Base-by-base conservation (phyloP, 164 flowering plant species). In the Cinnamomum micranthum region DNA sequence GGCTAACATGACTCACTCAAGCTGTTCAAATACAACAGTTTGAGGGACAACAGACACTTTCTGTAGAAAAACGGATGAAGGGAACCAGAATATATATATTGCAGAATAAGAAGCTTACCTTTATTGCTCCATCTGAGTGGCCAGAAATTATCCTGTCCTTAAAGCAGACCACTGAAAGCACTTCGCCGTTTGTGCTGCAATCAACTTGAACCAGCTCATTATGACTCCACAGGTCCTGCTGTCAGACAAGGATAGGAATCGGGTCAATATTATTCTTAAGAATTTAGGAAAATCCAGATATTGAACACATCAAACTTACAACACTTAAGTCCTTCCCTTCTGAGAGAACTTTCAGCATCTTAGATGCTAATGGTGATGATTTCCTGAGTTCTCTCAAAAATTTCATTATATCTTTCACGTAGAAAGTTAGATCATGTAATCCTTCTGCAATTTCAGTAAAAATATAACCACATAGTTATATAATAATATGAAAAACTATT, bases 51-150 rank as follows among this genome's bases (percentile, higher is more conserved):
- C n/a, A 6, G 6, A 15, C 20, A 20, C 60, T 55, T 15, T 5
- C 6, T 15, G 60, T 3, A 14, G 60, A 55, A 55, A 14, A 20
- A 55, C 2, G 13, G 3, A 55, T 55, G 20, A 17, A 55, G 60
- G n/a, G 20, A 55, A 55, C 15, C 60, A 3, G 60, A 55, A 55
- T 6, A 55, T 41, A 11, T 41, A 41, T 17, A 59, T 59, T n/a
- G 31, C 10, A 4, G 59, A n/a, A 17, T 2, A 14, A 17, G 52
- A 71, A 58, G 35, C 47, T 62, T 47, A 92, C 97, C 89, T 91
- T 92, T 63, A 92, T 85, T 28, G 89, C 86, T 74, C 97, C 97
- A 82, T 92, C 95, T 70, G 93, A 83, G 80, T 90, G 97, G 63
- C 97, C 95, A 51, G 95, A 90, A 78, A 87, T 88, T 68, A 89